Percentiles rank a stretch among this genome's conserved stretches.
phyloP scores from a whole-genome alignment of 306 rosid species.

The Sindora glabra region DNA sequence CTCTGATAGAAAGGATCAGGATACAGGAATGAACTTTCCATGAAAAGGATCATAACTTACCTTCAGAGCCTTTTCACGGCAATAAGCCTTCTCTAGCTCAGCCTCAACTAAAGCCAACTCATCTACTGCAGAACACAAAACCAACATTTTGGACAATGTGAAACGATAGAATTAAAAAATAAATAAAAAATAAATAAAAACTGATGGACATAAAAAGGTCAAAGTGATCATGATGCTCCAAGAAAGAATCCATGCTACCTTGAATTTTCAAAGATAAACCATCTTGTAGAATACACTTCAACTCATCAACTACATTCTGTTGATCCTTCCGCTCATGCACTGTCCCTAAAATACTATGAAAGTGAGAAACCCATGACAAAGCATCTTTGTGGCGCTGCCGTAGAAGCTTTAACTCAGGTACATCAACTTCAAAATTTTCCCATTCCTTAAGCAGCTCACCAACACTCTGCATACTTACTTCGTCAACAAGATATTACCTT shows the following conservation, averaged over 20 bases:
- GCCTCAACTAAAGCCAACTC: constrained; percentile 60
- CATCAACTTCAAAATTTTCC: constrained; percentile 42
- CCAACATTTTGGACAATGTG: constrained; percentile 4
- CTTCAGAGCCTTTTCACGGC: constrained; percentile 63
- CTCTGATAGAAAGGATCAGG: background rate
- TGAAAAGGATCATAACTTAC: constrained; percentile 26
- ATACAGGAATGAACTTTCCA: background rate
- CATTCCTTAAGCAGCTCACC: constrained; percentile 60
- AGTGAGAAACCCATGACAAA: constrained; percentile 55
- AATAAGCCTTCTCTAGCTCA: constrained; percentile 82
- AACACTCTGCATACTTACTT: constrained; percentile 51
- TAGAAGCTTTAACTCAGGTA: constrained; percentile 73
- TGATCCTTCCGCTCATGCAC: constrained; percentile 49
- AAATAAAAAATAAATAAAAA: constrained; percentile 14
- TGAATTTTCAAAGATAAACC: constrained; percentile 75
- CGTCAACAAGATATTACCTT: constrained; percentile 13
- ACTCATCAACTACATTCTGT: constrained; percentile 47
- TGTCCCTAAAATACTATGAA: constrained; percentile 41
- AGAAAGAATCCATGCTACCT: constrained; percentile 39
- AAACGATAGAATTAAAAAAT: too few relatives aligned
- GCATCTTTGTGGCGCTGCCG: constrained; percentile 57
- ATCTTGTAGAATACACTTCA: constrained; percentile 44
- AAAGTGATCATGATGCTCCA: constrained; percentile 1
- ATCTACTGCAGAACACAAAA: constrained; percentile 62
- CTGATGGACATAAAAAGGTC: background rate